A percentile compares a stretch with the other conserved stretches of the same genome.
phyloP scores from a whole-genome alignment of 129 eudicot genomes.

The Sambucus nigra region DNA sequence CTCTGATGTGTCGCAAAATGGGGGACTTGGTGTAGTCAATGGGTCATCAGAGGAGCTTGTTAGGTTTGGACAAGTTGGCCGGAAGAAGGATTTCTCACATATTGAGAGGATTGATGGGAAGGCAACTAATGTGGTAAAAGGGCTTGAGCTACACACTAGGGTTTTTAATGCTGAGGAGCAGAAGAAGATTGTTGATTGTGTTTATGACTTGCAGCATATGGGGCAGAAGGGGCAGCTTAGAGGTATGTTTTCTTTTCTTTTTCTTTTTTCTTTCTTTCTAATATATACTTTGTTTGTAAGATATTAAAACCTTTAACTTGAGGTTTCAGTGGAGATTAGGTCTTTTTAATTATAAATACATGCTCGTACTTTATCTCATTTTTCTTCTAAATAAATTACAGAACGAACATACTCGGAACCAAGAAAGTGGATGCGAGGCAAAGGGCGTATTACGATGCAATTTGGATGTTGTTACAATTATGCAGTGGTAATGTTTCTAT shows the following conservation, averaged over 20 bases:
- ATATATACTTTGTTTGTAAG: no score
- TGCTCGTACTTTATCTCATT: no score
- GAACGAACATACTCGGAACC: slow-evolving; percentile 69
- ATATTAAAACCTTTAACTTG: no score
- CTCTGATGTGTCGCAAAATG: background rate
- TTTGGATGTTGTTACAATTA: slow-evolving; percentile 80
- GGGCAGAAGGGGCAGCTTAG: slow-evolving; percentile 61
- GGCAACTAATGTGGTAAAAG: slow-evolving; percentile 39
- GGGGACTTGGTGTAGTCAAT: slow-evolving; percentile 8
- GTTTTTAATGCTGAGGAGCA: slow-evolving; percentile 51
- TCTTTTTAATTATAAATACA: no score
- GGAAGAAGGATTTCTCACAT: slow-evolving; percentile 40
- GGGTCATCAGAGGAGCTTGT: slow-evolving; percentile 19
- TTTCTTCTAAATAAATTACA: slow-evolving; percentile 15
- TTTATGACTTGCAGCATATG: slow-evolving; percentile 48
- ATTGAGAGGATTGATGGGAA: slow-evolving; percentile 41
- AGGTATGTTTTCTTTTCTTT: no score
- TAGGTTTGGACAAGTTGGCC: slow-evolving; percentile 26
- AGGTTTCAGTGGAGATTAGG: no score
- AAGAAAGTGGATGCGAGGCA: slow-evolving; percentile 78
- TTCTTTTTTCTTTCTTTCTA: no score
- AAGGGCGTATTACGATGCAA: slow-evolving; percentile 71
- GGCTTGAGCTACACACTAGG: slow-evolving; percentile 57
- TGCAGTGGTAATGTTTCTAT: slow-evolving; percentile 40
- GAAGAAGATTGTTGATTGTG: slow-evolving; percentile 42